A percentile compares a stretch with the other conserved stretches of the same genome.
Evolutionary conservation across 164 flowering plant genomes (phyloP).

Genomic region (Euptelea pleiosperma): DNA sequence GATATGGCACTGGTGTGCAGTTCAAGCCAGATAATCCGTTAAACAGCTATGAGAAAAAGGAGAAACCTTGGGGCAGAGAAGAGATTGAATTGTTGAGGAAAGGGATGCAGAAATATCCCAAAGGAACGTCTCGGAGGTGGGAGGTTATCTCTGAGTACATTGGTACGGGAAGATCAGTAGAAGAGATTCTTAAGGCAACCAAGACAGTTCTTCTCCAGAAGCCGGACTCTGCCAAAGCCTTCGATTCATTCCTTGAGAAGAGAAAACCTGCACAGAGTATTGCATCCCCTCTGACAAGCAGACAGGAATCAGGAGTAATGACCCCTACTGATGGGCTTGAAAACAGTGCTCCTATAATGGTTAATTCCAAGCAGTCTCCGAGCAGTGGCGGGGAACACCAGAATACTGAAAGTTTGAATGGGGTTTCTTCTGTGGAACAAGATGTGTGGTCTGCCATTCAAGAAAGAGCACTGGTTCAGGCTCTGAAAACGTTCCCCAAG

Average conservation of each 20-base stretch:
- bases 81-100: slow-evolving; percentile 78
- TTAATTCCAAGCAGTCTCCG: slow-evolving; percentile 28
- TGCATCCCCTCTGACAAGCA: slow-evolving; percentile 71
- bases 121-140: slow-evolving; percentile 96
- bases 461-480: slow-evolving; percentile 55
- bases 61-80: slow-evolving; percentile 57
- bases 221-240: slow-evolving; percentile 84
- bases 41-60: slow-evolving; percentile 38
- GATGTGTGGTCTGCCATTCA: slow-evolving; percentile 73
- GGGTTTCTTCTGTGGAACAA: slow-evolving; percentile 48
- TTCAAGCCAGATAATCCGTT: slow-evolving; percentile 13
- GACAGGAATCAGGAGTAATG: slow-evolving; percentile 52
- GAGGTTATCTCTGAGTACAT: slow-evolving; percentile 91
- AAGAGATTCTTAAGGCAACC: slow-evolving; percentile 88
- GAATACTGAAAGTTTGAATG: slow-evolving; percentile 33
- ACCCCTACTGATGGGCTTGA: slow-evolving; percentile 11
- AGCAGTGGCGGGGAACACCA: slow-evolving; percentile 21
- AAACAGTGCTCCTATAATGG: slow-evolving; percentile 9
- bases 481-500: slow-evolving; percentile 55
- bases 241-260: slow-evolving; percentile 90
- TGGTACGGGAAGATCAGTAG: slow-evolving; percentile 89
- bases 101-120: slow-evolving; percentile 66
- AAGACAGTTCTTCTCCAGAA: slow-evolving; percentile 94
- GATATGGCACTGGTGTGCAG: slow-evolving; percentile 4
- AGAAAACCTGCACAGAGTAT: slow-evolving; percentile 75